Conservation (phyloP, 169 alveolate species). For the Cryptosporidium xiaoi region DNA sequence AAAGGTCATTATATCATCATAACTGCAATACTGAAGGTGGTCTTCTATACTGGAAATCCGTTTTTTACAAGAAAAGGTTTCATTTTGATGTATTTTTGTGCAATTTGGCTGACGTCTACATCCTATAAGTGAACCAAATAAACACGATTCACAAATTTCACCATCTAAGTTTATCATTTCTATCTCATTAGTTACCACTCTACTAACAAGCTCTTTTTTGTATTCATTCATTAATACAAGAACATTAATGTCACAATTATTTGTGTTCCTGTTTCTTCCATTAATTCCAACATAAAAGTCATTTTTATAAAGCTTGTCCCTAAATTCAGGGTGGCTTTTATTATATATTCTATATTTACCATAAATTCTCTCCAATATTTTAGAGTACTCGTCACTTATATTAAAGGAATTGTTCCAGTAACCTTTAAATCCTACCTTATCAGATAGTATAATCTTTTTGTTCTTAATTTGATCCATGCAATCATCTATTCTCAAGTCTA, state of each 20-base stretch:
- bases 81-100: not conserved
- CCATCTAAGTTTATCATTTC: constrained; percentile 9
- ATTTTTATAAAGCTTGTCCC: not conserved
- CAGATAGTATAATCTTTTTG: constrained; percentile 17
- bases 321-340: constrained; percentile 9
- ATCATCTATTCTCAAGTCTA: constrained; percentile 3
- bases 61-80: not conserved
- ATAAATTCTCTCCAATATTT: constrained; percentile 3
- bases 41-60: not conserved
- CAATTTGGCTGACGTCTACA: not conserved
- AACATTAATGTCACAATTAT: constrained; percentile 6
- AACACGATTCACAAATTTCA: constrained; percentile 10
- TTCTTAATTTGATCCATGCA: constrained; percentile 19
- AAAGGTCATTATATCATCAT: not conserved
- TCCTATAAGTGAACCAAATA: not conserved
- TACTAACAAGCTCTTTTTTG: constrained; percentile 14
- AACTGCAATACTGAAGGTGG: constrained; percentile 11
- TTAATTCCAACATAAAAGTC: not conserved
- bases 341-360: constrained; percentile 8
- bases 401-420: not conserved
- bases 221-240: constrained; percentile 25
- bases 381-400: not conserved
- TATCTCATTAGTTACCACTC: constrained; percentile 18
- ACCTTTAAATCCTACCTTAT: not conserved
- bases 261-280: not conserved